Evolutionary conservation across 176 grass and related monocot genomes (phyloP).

Genomic region (Zea luxurians): DNA sequence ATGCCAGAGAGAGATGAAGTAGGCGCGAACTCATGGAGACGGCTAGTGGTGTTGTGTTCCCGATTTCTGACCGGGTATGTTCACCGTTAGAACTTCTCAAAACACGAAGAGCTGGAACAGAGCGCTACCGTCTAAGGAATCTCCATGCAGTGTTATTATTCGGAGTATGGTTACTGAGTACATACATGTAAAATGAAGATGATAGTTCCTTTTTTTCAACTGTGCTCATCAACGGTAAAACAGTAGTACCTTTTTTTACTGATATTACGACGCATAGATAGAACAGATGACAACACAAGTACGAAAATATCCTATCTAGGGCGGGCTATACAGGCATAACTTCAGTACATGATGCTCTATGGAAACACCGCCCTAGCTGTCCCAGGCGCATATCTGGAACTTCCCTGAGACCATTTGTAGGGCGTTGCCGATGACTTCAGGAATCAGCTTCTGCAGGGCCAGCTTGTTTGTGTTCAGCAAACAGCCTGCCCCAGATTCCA

Average conservation of each 20-base stretch:
- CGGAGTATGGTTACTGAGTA: not conserved
- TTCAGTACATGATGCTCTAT: conserved; percentile 16
- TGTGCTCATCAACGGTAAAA: not conserved
- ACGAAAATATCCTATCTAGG: not conserved
- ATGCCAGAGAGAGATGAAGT: too few relatives aligned
- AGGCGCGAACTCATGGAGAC: too few relatives aligned
- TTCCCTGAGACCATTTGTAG: conserved; percentile 39
- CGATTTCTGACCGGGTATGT: too few relatives aligned
- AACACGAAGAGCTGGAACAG: not conserved
- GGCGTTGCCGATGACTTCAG: not conserved
- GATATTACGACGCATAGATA: conserved; percentile 1
- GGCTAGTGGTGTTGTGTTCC: too few relatives aligned
- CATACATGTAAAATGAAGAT: not conserved
- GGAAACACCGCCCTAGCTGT: not conserved
- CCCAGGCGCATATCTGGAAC: conserved; percentile 40
- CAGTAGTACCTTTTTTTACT: not conserved
- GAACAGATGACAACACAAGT: not conserved
- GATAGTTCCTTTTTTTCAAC: not conserved
- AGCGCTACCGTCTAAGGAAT: not conserved
- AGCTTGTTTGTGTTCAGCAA: conserved; percentile 27
- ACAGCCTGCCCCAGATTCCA: not conserved
- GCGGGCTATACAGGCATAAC: conserved; percentile 22
- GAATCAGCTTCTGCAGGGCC: not conserved
- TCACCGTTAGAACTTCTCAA: too few relatives aligned
- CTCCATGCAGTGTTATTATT: not conserved